phyloP scores from a whole-genome alignment of 805 yeast genomes.

The Schwanniomyces yamadae region DNA sequence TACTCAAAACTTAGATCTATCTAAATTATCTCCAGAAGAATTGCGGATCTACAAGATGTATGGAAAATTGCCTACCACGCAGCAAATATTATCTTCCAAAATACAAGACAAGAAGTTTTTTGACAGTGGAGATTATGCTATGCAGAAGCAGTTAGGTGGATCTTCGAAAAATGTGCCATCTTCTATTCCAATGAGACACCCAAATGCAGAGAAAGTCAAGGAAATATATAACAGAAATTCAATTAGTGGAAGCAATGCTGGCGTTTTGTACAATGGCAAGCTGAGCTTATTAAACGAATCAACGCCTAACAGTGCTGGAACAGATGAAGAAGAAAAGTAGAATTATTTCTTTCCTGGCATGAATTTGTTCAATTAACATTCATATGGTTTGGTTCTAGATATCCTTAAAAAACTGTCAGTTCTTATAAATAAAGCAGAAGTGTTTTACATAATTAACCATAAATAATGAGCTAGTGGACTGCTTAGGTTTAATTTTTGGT shows the following conservation, averaged over 20 bases:
- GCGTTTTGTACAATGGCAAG: slow-evolving; percentile 47
- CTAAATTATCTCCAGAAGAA: slow-evolving; percentile 74
- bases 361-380: no score
- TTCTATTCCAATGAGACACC: slow-evolving; percentile 44
- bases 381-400: no score
- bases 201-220: slow-evolving; percentile 58
- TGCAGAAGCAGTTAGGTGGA: slow-evolving; percentile 51
- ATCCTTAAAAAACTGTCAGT: no score
- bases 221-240: slow-evolving; percentile 58
- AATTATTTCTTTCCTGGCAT: no score
- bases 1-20: slow-evolving; percentile 49
- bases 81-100: slow-evolving; percentile 71
- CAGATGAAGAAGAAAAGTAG: slow-evolving; percentile 11
- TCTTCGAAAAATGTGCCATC: slow-evolving; percentile 25
- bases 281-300: slow-evolving; percentile 56
- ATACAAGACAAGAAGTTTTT: slow-evolving; percentile 87
- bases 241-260: slow-evolving; percentile 49
- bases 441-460: no score
- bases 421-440: no score
- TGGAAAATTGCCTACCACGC: slow-evolving; percentile 81
- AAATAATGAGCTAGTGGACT: no score
- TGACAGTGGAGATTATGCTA: slow-evolving; percentile 92
- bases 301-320: slow-evolving; percentile 22
- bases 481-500: no score
- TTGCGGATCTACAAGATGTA: slow-evolving; percentile 72